Percentiles rank a stretch among this genome's conserved stretches.
These are phyloP conservation scores for Lachnellula subtilissima DNA, from an alignment of 2,329 filamentous ascomycete species.

Conservation along the genomic window DNA sequence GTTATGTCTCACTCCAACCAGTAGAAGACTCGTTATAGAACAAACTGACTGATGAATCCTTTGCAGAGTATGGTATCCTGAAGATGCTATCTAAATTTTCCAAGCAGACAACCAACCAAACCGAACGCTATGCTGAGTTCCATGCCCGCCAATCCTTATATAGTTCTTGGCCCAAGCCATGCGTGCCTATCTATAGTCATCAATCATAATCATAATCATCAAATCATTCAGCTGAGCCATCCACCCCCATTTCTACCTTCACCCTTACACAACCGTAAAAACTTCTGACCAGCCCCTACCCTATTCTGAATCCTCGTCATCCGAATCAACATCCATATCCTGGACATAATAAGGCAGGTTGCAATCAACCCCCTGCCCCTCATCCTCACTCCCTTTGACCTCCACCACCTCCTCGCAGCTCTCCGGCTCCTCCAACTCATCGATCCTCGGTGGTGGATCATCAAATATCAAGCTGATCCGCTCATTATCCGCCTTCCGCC, in stretches of 20 bases:
- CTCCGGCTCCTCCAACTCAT: constrained; percentile 31
- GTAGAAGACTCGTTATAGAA: neutral
- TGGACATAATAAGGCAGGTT: constrained; percentile 30
- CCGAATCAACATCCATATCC: constrained; percentile 29
- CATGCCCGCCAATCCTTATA: constrained; percentile 14
- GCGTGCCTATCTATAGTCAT: constrained; percentile 1
- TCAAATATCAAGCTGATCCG: constrained; percentile 31
- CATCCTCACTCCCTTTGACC: constrained; percentile 16
- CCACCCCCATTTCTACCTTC: neutral
- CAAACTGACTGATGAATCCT: neutral
- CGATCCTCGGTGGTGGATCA: constrained; percentile 31
- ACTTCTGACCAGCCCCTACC: constrained; percentile 4
- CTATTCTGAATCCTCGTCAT: constrained; percentile 12
- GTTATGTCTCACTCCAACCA: too few relatives aligned
- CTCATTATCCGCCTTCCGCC: constrained; percentile 27
- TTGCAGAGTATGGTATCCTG: neutral
- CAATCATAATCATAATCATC: constrained; percentile 8
- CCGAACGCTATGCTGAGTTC: constrained; percentile 14
- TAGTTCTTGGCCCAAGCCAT: constrained; percentile 9
- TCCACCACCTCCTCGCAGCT: constrained; percentile 29
- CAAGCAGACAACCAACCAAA: neutral
- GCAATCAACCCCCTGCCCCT: constrained; percentile 15
- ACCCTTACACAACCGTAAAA: constrained; percentile 1
- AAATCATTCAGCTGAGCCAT: constrained; percentile 9
- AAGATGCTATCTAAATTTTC: neutral